Evolutionary conservation across 1,139 yeast species (phyloP), one percentile per base, ranked within the genome.

Genomic region (Suhomyces yuchorum): DNA sequence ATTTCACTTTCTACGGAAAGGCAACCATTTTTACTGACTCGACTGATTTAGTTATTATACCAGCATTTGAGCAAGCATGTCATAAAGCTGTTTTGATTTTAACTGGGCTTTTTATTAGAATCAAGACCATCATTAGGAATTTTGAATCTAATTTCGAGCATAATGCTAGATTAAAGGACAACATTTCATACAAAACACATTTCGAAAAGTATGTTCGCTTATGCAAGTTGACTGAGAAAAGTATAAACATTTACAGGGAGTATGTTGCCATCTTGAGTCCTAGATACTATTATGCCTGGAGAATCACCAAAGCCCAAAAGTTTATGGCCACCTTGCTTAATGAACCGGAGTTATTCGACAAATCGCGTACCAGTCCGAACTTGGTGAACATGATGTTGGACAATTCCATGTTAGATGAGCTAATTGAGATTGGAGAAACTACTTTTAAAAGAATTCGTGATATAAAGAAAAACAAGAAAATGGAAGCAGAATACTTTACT

Each of bases 281-380:
- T 43, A 61, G 77, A 37, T 77, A 78, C 56, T 79, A 73, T 55
- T 72, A 71, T 56, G 81, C 82, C 0, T 78, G 83, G 84, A 67
- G 76, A 55, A 65, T 73, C n/a, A 68, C 75, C 35, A 78, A 76
- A 49, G 73, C 75, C 2, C 80, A 75, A 37, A 43, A 28, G n/a
- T 50, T 50, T 28, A 49, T 56, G 32, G 33, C 40, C 11, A 37
- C 46, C 12, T 34, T 55, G 9, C 48, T 52, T n/a, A 37, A 23
- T 2, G 50, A 42, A 18, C 44, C 40, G 2, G 51, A 50, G 24
- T 45, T 56, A 24, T 56, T 50, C 24, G 48, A 50, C 11, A 23
- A 34, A 26, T 23, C 39, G 8, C 42, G 39, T 14, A 22, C 26
- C 9, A 43, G 35, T 4, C 26, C 43, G 2, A 44, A 36, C 9